Percentiles rank a stretch among this genome's conserved stretches.
Conservation (phyloP, 768 basidiomycete genomes). For the Candolleomyces aberdarensis region DNA sequence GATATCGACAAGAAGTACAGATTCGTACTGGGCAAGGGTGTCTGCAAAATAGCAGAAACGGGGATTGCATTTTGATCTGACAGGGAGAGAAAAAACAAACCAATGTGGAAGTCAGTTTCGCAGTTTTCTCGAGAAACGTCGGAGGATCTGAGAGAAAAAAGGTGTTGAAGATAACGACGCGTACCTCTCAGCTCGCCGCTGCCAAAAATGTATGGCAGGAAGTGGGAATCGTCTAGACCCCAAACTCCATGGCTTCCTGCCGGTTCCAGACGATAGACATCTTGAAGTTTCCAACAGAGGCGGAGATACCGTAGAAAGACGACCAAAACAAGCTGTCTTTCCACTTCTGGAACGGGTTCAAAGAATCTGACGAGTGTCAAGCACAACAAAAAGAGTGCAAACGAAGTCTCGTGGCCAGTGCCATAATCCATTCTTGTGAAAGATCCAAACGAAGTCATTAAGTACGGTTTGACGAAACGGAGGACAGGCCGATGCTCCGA, state of each 20-base stretch:
- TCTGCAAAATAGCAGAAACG: slow-evolving; percentile 60
- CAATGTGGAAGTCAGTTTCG: not conserved
- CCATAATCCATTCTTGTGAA: slow-evolving; percentile 94
- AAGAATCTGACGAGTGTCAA: slow-evolving; percentile 70
- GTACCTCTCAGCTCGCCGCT: slow-evolving; percentile 83
- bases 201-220: slow-evolving; percentile 88
- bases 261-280: slow-evolving; percentile 87
- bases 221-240: slow-evolving; percentile 92
- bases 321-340: slow-evolving; percentile 54
- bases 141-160: slow-evolving; percentile 3
- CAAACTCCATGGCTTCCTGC: slow-evolving; percentile 98
- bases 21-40: slow-evolving; percentile 61
- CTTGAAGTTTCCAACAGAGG: slow-evolving; percentile 84
- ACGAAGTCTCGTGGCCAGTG: slow-evolving; percentile 92
- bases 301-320: slow-evolving; percentile 76
- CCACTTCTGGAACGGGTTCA: slow-evolving; percentile 54
- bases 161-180: slow-evolving; percentile 14
- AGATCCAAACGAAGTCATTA: slow-evolving; percentile 84
- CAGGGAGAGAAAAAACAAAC: slow-evolving; percentile 5
- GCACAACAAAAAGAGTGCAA: slow-evolving; percentile 72
- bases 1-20: slow-evolving; percentile 77
- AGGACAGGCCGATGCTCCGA: slow-evolving; percentile 39
- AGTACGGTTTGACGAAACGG: slow-evolving; percentile 73
- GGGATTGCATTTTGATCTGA: slow-evolving; percentile 63
- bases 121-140: slow-evolving; percentile 1